Evolutionary conservation across 306 rosid species (phyloP), one percentile per base, ranked within the genome.

Genomic region (Abrus precatorius): DNA sequence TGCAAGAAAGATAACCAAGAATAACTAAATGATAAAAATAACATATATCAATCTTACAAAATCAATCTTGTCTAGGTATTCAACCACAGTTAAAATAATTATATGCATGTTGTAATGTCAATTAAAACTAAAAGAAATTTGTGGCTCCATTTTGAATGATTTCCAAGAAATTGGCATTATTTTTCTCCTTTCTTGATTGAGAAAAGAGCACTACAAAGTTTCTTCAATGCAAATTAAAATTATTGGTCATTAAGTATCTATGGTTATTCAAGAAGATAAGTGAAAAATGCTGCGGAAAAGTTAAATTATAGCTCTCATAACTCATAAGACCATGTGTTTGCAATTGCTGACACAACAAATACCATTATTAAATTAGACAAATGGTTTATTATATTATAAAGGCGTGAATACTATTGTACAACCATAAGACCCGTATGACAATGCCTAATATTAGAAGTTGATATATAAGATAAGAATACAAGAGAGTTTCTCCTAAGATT

Each of bases 1-100:
- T 95, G 97, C 92, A 85, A 80, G 80, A 70, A 44, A 52, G 74
- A 56, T 53, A 55, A 67, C 54, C 32, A 60, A 69, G 5, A 66
- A 33, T 28, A 70, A 74, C 72, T 76, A 83, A 30, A 63, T 71
- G 66, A 41, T 49, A 69, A 55, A 77, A 73, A 47, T 29, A 7
- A 11, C 12, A 80, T 53, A 74, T 10, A 28, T 20, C 71, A 62
- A 69, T 38, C 54, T 68, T 47, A 68, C 34, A 41, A 72, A 66
- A 49, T 49, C 44, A 84, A 75, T 61, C 65, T 11, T 69, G n/a
- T 48, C 3, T n/a, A 33, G 27, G 2, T 38, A 10, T 48, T 41
- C 70, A 55, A 55, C 27, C 62, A 64, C 63, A 44, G 7, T 20
- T 13, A 75, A 44, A 69, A 59, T 59, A 27, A 79, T 43, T 29